Base-by-base conservation (phyloP, 257 asterid genomes). In the Primulina huaijiensis region DNA sequence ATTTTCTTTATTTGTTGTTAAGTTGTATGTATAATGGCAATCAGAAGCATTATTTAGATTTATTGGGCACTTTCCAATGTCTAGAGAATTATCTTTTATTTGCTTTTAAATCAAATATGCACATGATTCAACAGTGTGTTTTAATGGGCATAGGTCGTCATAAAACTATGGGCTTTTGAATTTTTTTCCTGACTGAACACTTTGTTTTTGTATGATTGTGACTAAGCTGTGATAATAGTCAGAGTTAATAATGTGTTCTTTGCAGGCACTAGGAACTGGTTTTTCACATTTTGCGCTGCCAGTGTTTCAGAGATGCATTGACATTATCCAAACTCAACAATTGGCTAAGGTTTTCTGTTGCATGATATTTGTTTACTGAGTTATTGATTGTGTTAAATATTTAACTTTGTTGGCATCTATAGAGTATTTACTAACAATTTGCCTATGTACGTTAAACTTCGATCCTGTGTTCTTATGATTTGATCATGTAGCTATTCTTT, bases 291-390 rank as follows among this genome's bases (percentile, higher is more conserved):
- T 92, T 79, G 98, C 96, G 65, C 92, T 79, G 57, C 98, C 99
- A 56, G 99, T 91, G 71, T 91, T 81, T 71, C 95, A 87, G 96
- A 86, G 99, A 89, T 94, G 99, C 86, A 88, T 89, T 68, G 83
- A 82, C 83, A 84, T 88, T 84, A 88, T 94, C 76, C 97, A 94
- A 89, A 81, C 90, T 67, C 99, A 94, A 73, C 95, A 85, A 72
- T 35, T 86, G 84, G 97, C 97, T 62, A 94, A 94, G 99, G 99
- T 94, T 79, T 83, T 57, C 60, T 53, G 59, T 71, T 69, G 60
- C 38, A 67, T 72, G 55, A 56, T 65, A 46, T 75, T 25, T 67
- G 57, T 63, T 68, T n/a, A 69, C 63, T 7, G 37, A 71, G 64
- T 64, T 56, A 23, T 74, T 74, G 34, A 23, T 74, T 74, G 34